Base-by-base conservation (phyloP, 345 rosid species). In the Bruguiera gymnorhiza region DNA sequence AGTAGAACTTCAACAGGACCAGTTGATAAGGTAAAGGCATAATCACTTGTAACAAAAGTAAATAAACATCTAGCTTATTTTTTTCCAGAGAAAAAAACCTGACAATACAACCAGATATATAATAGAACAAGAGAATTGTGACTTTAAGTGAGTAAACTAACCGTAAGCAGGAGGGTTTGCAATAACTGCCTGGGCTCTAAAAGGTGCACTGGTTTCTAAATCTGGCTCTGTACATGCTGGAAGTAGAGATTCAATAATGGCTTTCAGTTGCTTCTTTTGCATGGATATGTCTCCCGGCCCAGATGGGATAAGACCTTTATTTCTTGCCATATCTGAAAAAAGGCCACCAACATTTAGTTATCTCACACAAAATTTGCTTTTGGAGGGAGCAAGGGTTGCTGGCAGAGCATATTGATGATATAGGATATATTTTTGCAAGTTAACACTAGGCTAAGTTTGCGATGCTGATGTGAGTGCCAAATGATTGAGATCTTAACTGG, bases 131-230 rank as follows among this genome's bases (percentile, higher is more conserved):
- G 19, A 13, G 18, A 43, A 43, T 13, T 43, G 50, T 43, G 34
- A 21, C 20, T 62, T 63, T 19, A 50, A 37, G 26, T 24, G 32
- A n/a, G 43, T 32, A 18, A 63, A 66, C 86, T 80, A 62, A 92
- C 97, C 99, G 75, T 92, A 95, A 32, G 97, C 97, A 57, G 97
- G 97, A 67, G 99, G 99, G 73, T 95, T 95, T 74, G 99, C 97
- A 68, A 95, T 95, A 62, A 95, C 87, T 60, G 99, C 99, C 78
- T 95, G 97, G 69, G 97, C 97, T 92, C 83, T 83, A 78, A 95
- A 95, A 66, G 86, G 76, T 56, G 67, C 73, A 67, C 84, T 82
- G 56, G 97, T 86, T 86, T 88, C 97, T 56, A 82, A 70, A 80
- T 92, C 96, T 3, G 96, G 94, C 73, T 88, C 93, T 62, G 84